These are phyloP conservation scores for Colletotrichum caudatum DNA, from an alignment of 2,329 filamentous ascomycete genomes.

Conservation along the genomic window DNA sequence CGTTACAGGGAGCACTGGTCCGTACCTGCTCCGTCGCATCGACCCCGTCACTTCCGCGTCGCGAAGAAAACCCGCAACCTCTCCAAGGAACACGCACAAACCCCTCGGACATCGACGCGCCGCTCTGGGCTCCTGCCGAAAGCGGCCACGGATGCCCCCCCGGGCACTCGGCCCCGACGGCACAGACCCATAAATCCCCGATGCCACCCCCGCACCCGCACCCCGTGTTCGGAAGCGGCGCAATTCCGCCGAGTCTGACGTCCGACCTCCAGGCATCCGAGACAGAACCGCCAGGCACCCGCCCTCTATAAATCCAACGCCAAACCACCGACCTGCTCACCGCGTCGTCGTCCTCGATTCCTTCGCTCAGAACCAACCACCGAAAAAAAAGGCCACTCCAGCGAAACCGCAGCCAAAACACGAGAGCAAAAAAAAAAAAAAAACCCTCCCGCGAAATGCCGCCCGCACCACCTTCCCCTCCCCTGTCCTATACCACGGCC, in stretches of 20 bases:
- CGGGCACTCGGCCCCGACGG: slow-evolving; percentile 11
- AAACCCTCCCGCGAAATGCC: slow-evolving; percentile 34
- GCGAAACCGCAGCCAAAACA: neutral
- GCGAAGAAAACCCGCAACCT: too few relatives aligned
- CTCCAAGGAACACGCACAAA: too few relatives aligned
- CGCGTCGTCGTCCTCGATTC: too few relatives aligned
- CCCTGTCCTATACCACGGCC: slow-evolving; percentile 36
- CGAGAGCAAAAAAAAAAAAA: too few relatives aligned
- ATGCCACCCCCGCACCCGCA: neutral
- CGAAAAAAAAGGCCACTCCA: too few relatives aligned
- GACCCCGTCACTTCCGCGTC: too few relatives aligned
- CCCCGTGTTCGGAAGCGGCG: slow-evolving; percentile 13
- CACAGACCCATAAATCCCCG: too few relatives aligned
- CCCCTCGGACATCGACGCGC: too few relatives aligned
- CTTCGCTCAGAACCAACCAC: too few relatives aligned
- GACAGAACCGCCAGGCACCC: slow-evolving; percentile 12
- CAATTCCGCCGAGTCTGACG: slow-evolving; percentile 22
- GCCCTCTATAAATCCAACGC: neutral
- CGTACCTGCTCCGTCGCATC: neutral
- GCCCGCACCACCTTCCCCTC: slow-evolving; percentile 30
- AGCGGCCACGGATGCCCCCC: neutral
- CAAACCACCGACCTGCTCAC: neutral
- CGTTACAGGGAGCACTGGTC: neutral
- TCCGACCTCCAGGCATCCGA: slow-evolving; percentile 21
- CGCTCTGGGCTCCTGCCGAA: neutral